A percentile compares a stretch with the other conserved stretches of the same genome.
Conservation (phyloP, 2,329 filamentous ascomycete species). For the Pseudogymnoascus sp. region DNA sequence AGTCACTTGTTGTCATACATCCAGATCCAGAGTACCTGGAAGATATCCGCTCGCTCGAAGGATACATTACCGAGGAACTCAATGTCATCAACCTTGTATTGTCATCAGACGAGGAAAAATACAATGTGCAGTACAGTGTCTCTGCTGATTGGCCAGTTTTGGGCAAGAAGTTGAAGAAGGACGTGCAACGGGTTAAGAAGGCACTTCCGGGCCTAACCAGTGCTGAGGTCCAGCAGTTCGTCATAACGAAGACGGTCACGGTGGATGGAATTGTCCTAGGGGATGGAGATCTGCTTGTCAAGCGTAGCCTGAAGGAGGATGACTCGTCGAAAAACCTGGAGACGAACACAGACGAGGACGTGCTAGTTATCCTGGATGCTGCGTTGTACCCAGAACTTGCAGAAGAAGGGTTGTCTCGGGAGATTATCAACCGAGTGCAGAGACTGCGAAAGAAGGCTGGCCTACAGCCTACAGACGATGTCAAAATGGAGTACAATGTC, state of each 20-base stretch:
- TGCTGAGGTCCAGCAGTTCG: slow-evolving; percentile 72
- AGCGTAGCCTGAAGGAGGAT: slow-evolving; percentile 68
- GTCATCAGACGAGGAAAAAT: slow-evolving; percentile 78
- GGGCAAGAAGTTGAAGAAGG: slow-evolving; percentile 96
- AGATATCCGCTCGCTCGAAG: slow-evolving; percentile 75
- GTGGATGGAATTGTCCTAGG: slow-evolving; percentile 82
- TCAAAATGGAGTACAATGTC: slow-evolving; percentile 88
- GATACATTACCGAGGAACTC: slow-evolving; percentile 86
- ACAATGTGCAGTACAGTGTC: slow-evolving; percentile 87
- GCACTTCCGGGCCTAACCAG: slow-evolving; percentile 72
- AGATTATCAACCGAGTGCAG: slow-evolving; percentile 90
- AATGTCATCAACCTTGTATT: slow-evolving; percentile 82
- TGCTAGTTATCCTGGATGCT: slow-evolving; percentile 83
- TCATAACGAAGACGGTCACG: slow-evolving; percentile 63
- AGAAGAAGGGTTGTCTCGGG: slow-evolving; percentile 80
- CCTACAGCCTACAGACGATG: slow-evolving; percentile 82
- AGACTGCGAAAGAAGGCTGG: slow-evolving; percentile 89
- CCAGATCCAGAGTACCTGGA: slow-evolving; percentile 74
- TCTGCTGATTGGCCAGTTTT: slow-evolving; percentile 88
- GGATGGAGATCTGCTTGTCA: slow-evolving; percentile 75
- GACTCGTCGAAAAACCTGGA: slow-evolving; percentile 67
- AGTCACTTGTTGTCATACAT: slow-evolving; percentile 83
- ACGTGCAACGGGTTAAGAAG: slow-evolving; percentile 85
- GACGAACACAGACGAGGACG: slow-evolving; percentile 80
- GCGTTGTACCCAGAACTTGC: slow-evolving; percentile 77